Base-by-base conservation (phyloP, 768 basidiomycete species). In the Lenzites betulinus region DNA sequence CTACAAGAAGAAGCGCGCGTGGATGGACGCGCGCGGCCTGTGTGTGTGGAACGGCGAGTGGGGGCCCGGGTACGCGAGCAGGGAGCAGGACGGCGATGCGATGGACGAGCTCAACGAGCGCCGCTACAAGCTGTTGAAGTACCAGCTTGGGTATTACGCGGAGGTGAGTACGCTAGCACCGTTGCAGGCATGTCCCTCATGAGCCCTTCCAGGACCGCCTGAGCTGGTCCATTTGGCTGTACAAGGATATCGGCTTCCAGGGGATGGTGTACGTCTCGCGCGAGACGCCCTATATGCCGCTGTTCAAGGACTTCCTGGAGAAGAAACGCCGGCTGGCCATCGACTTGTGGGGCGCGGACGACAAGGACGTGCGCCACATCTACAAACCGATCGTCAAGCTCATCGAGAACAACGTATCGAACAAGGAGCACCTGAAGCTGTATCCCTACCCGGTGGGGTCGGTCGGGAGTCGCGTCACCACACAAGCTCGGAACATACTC, bases 201-300 rank as follows among this genome's bases (percentile, higher is more conserved):
- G 38, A 13, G 22, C 22, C 11, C 20, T 26, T 7, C 7, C 55
- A 87, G 84, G 85, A 84, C 65, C 83, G 82, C 26, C 72, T 88
- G 56, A 85, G 83, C 69, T 92, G 90, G 90, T 86, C 87, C 0
- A 93, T 93, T 76, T 93, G 92, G 92, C 75, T 92, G 20, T 93
- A 90, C 82, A 93, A 89, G 67, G 88, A 90, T 66, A 88, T 90
- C 65, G 89, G 89, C n/a, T 89, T 88, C 80, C 88, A 91, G 74
- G 91, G 91, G 38, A 91, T 93, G 90, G 86, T 89, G 28, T 83
- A 89, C 72, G 78, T 87, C 66, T 81, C 82, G n/a, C 79, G 77
- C 13, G 82, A 86, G 15, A 86, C 90, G 3, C 79, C 88, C 3
- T 93, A 91, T 75, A 86, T 87, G 79, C 81, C 76, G 51, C 82